Base-by-base conservation (phyloP, 495 filamentous ascomycete genomes). In the Neurospora intermedia region DNA sequence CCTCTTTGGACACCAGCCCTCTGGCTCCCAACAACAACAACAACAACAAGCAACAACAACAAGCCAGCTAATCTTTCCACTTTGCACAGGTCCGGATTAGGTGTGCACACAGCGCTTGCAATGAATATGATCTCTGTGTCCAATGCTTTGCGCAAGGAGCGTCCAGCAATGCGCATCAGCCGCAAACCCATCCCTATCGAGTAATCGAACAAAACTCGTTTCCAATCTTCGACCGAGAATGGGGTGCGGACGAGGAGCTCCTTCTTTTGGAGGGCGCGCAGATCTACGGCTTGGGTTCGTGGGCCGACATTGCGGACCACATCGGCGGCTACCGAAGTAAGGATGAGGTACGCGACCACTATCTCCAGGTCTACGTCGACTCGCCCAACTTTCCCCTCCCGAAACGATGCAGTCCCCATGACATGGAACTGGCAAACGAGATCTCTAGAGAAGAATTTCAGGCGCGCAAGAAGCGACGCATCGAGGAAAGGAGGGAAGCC, bases 151-250 rank as follows among this genome's bases (percentile, higher is more conserved):
- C 93, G 42, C 89, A 90, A 72, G 94, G 92, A 66, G 86, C 90
- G 71, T 85, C 86, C 69, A 92, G 92, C 71, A 90, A 90, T 71
- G 89, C 91, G 73, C 96, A 99, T 79, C 89, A 95, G 74, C 94
- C 94, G 45, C 84, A 87, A 3, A 91, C 92, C 5, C 96, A 99
- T 81, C 85, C 92, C 27, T 98, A 89, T 79, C 91, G 92, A 76
- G 96, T 99, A 69, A 98, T 98, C 76, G 96, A 99, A 78, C 96
- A 98, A 78, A 96, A 99, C 80, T 97, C 94, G 1, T 94, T 98
- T 48, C 96, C 96, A 1, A 98, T 99, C 46, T 99, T 97, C 76
- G 90, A 94, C 74, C 88, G 88, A 72, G 95, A 97, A 74, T 99
- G 96, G 96, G 96, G 96, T 54, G 96, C 96, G 7, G 96, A 99